Conservation (phyloP, 139 green algal species). For the Volvox reticuliferus region DNA sequence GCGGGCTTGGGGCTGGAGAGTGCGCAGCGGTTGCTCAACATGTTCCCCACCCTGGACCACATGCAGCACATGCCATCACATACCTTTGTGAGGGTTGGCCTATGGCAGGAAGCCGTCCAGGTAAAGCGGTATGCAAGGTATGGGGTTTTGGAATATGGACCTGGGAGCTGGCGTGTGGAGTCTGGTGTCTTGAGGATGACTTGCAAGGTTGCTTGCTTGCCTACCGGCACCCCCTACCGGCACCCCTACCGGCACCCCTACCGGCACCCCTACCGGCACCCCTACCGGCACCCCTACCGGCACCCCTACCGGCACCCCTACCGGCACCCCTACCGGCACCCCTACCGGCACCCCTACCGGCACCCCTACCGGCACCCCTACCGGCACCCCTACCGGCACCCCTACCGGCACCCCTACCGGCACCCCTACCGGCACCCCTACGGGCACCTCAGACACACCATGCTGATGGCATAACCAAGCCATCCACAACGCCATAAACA, state of each 20-base stretch:
- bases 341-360: too few species aligned
- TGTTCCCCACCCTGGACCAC: slow-evolving; percentile 51
- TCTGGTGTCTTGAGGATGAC: not conserved
- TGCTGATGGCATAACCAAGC: too few species aligned
- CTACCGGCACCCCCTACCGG: not conserved
- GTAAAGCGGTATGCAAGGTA: not conserved
- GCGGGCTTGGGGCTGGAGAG: not conserved
- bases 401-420: too few species aligned
- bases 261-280: not conserved
- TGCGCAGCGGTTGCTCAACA: slow-evolving; percentile 16
- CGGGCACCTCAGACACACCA: too few species aligned
- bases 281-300: too few species aligned
- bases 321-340: too few species aligned
- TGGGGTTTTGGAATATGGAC: not conserved
- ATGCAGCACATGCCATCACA: slow-evolving; percentile 72
- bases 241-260: not conserved
- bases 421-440: too few species aligned
- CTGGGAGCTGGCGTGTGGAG: not conserved
- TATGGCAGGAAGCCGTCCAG: slow-evolving; percentile 55
- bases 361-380: too few species aligned
- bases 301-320: too few species aligned
- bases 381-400: too few species aligned
- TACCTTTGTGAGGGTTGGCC: slow-evolving; percentile 54
- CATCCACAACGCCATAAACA: too few species aligned
- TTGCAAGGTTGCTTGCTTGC: not conserved